A percentile compares a stretch with the other conserved stretches of the same genome.
These are phyloP conservation scores for Arachis stenosperma DNA, from an alignment of 306 rosid genomes.

Conservation along the genomic window DNA sequence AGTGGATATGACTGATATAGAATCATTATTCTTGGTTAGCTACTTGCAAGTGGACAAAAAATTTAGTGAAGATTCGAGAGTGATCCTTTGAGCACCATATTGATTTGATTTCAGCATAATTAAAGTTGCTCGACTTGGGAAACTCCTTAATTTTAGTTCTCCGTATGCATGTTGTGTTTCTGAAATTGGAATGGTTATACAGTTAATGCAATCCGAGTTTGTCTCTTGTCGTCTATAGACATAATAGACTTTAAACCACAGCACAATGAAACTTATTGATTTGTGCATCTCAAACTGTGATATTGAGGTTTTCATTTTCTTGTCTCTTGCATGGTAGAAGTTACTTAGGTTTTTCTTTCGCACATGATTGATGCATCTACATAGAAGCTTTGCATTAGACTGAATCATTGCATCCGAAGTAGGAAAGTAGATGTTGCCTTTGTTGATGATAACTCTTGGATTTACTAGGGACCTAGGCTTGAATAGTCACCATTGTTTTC, in stretches of 20 bases:
- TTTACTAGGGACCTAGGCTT: not conserved
- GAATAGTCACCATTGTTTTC: constrained; percentile 8
- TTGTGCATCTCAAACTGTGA: not conserved
- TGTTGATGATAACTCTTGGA: not conserved
- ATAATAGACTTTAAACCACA: not conserved
- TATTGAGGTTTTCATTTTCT: constrained; percentile 15
- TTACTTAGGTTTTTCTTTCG: constrained; percentile 19
- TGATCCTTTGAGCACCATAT: constrained; percentile 5
- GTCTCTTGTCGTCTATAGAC: constrained; percentile 2
- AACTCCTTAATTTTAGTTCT: not conserved
- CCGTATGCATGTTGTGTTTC: not conserved
- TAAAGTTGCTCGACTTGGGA: constrained; percentile 21
- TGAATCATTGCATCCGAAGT: constrained; percentile 3
- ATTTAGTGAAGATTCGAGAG: constrained; percentile 9
- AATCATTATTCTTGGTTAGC: constrained; percentile 14
- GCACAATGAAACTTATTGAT: not conserved
- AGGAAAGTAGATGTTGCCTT: not conserved
- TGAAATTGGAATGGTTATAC: constrained; percentile 9
- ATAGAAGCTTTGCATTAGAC: constrained; percentile 6
- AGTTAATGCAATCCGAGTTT: not conserved
- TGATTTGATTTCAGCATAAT: not conserved
- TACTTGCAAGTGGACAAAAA: constrained; percentile 1
- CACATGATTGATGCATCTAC: constrained; percentile 15
- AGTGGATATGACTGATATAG: constrained; percentile 14
- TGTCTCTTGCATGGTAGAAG: not conserved